Conservation (phyloP, 2,329 filamentous ascomycete genomes). For the Arthrobotrys sinensis region DNA sequence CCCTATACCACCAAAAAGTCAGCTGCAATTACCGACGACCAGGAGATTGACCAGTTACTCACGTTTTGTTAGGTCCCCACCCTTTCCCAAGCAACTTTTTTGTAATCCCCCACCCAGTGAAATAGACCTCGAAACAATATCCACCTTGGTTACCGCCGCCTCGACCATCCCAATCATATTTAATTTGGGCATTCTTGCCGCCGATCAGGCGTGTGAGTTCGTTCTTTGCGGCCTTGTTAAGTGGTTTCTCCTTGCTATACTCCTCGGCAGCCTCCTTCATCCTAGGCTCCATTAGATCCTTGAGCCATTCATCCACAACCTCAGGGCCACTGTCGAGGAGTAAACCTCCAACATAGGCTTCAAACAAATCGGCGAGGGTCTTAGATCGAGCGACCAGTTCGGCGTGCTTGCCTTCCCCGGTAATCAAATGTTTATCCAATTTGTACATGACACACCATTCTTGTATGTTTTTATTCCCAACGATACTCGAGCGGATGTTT, state of each 20-base stretch:
- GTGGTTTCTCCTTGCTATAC: constrained; percentile 56
- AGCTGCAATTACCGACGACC: not conserved
- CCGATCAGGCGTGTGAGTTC: constrained; percentile 61
- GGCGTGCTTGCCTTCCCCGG: constrained; percentile 56
- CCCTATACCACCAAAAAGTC: constrained; percentile 44
- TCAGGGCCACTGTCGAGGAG: constrained; percentile 62
- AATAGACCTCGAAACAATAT: constrained; percentile 62
- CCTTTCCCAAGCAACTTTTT: constrained; percentile 63
- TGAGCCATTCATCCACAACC: constrained; percentile 62
- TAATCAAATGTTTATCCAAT: constrained; percentile 73
- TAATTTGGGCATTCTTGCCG: constrained; percentile 60
- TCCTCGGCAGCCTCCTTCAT: constrained; percentile 61
- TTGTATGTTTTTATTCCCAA: constrained; percentile 63
- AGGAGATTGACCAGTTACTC: constrained; percentile 3
- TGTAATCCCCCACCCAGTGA: constrained; percentile 64
- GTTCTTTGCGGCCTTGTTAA: constrained; percentile 64
- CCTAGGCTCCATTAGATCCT: constrained; percentile 63
- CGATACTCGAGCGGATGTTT: constrained; percentile 63
- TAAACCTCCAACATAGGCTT: constrained; percentile 64
- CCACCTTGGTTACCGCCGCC: constrained; percentile 64
- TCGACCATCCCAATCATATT: constrained; percentile 63
- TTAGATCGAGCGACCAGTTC: constrained; percentile 58
- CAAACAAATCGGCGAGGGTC: constrained; percentile 64
- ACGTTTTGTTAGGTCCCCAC: constrained; percentile 64
- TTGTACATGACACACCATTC: constrained; percentile 71